These are phyloP conservation scores for Abrus pulchellus DNA, from an alignment of 306 rosid genomes.

Conservation along the genomic window DNA sequence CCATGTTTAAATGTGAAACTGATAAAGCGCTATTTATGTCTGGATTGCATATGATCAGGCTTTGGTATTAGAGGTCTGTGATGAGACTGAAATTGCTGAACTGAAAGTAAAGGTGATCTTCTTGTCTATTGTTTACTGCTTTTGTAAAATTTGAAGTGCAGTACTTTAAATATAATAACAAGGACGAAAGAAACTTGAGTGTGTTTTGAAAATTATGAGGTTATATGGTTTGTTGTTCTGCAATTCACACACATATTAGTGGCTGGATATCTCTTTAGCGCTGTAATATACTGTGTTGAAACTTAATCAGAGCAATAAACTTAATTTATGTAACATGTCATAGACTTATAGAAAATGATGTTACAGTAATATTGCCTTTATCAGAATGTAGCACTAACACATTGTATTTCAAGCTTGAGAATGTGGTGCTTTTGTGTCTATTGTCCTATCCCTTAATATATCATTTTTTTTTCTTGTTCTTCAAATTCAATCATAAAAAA, in stretches of 20 bases:
- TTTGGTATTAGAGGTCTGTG: constrained; percentile 93
- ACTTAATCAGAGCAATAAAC: constrained; percentile 27
- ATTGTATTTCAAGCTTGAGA: constrained; percentile 36
- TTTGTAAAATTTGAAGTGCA: constrained; percentile 19
- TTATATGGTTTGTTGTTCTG: constrained; percentile 1
- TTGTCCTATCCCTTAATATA: constrained; percentile 17
- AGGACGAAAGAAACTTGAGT: constrained; percentile 20
- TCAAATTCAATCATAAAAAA: constrained; percentile 31
- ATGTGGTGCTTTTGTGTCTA: constrained; percentile 39
- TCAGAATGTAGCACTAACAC: constrained; percentile 21
- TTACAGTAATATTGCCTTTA: constrained; percentile 27
- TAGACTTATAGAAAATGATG: constrained; percentile 30
- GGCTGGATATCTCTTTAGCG: constrained; percentile 35
- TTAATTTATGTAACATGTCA: constrained; percentile 36
- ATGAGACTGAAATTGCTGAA: constrained; percentile 97
- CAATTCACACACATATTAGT: constrained; percentile 21
- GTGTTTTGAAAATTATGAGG: constrained; percentile 18
- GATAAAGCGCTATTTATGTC: constrained; percentile 28
- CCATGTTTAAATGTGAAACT: constrained; percentile 39
- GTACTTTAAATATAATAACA: constrained; percentile 29
- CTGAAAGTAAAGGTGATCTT: constrained; percentile 90
- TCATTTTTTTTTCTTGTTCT: not conserved
- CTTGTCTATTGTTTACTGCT: constrained; percentile 43
- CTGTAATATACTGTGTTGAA: constrained; percentile 29
- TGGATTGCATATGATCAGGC: constrained; percentile 71